Evolutionary conservation across 1,284 basidiomycete species (phyloP), one percentile per base, ranked within the genome.

Genomic region (Apiotrichum laibachii): DNA sequence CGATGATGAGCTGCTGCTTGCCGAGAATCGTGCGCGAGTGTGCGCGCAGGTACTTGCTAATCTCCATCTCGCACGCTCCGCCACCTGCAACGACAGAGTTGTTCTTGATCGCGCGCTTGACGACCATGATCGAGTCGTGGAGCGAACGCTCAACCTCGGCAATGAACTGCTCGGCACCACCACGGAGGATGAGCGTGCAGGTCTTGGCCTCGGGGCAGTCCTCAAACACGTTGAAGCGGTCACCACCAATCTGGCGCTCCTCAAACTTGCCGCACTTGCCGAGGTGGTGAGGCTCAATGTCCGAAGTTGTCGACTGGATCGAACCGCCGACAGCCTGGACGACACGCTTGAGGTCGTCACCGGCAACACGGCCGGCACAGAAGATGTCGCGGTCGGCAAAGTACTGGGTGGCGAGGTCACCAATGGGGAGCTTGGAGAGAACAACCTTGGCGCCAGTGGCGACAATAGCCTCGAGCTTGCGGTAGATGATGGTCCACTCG

Each of bases 101-200:
- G 77, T 94, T 98, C 77, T 89, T 90, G 70, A 99, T 89, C 10
- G 96, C 94, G 47, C 96, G 85, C 80, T 96, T 96, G 50, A 99
- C 96, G 37, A 99, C 94, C 95, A 99, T 99, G 74, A 99, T 95
- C 4, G 95, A 94, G 75, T 99, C 96, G 76, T 99, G 95, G 69
- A 99, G 80, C 85, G 90, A 93, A 58, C 96, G 83, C 79, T 98
- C 95, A 12, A 99, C 94, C 78, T 99, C 96, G 69, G 94, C 92
- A 64, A 99, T 99, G 78, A 99, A 98, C 77, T 99, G 96, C 75
- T 99, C 94, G 0, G 96, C 96, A 22, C 96, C 96, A 61, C 96
- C 96, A 59, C 96, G 86, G 59, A 99, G 85, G 39, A 99, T 81
- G 19, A 99, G 79, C n/a, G 96, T 99, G 77, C 94, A 97, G 0